These are phyloP conservation scores for Pseudogymnoascus sp. DNA, from an alignment of 2,329 filamentous ascomycete genomes.

Conservation along the genomic window DNA sequence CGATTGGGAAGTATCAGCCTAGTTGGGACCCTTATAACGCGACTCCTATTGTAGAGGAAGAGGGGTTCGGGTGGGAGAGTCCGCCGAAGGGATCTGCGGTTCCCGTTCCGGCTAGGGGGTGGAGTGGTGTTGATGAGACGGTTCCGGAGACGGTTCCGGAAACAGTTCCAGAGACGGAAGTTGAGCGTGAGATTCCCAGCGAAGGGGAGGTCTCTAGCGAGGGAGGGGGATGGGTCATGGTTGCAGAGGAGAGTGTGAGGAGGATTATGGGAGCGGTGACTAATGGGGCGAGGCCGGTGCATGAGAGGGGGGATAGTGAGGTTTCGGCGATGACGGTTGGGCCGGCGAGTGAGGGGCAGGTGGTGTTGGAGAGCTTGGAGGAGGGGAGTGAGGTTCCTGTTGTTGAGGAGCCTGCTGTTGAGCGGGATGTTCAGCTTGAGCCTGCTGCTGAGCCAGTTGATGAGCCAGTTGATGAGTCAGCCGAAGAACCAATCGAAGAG, in stretches of 20 bases:
- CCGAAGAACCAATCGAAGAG: neutral
- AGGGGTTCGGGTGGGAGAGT: slow-evolving; percentile 26
- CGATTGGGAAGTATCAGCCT: slow-evolving; percentile 31
- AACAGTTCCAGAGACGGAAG: neutral
- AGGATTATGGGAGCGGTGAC: neutral
- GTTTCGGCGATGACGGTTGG: slow-evolving; percentile 2
- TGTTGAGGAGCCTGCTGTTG: neutral
- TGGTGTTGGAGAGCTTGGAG: neutral
- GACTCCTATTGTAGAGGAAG: slow-evolving; percentile 34
- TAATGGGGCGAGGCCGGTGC: neutral
- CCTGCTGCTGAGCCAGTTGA: neutral
- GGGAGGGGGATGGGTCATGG: neutral
- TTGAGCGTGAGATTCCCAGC: neutral
- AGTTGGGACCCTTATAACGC: slow-evolving; percentile 31
- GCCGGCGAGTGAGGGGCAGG: neutral
- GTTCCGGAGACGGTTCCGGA: neutral
- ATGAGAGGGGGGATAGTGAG: slow-evolving; percentile 3
- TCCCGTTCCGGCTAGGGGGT: neutral
- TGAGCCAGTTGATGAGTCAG: too few species aligned
- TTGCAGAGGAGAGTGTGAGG: neutral
- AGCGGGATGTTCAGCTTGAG: neutral
- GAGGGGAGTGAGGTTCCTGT: neutral
- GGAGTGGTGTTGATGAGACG: neutral
- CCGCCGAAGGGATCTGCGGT: neutral
- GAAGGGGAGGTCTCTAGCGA: neutral